Evolutionary conservation across 192 early-diverging fungal genomes (phyloP), one percentile per base, ranked within the genome.

Genomic region (Powellomyces hirtus): DNA sequence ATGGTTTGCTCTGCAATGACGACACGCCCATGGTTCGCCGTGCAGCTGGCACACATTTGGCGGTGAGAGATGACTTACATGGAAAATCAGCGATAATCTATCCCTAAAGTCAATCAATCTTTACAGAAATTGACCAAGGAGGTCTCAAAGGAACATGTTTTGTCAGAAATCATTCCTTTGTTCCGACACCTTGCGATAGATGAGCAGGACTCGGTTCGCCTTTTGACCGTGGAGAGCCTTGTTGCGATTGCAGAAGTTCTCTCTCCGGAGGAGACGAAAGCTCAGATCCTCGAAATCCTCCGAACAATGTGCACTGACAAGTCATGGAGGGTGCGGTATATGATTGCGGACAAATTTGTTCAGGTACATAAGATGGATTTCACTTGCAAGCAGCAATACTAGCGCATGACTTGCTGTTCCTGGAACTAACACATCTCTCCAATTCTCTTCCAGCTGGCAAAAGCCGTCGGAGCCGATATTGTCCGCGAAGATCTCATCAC

Each of bases 21-120:
- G 94, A 94, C 50, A 97, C 94, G 35, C 97, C 97, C 14, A 99
- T 99, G 97, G 96, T 97, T 64, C 88, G 96, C 66, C 88, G 97
- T 63, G 92, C 95, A 0, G 92, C 95, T 29, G 92, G 94, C 22
- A 92, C 91, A 29, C 84, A 91, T 66, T 75, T 95, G 22, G 78
- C 84, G 35, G 92, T 92, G 83, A 77, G 83, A 44, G 5, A 6
- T 49, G 46, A 2, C n/a, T n/a, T n/a, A n/a, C n/a, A n/a, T n/a
- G n/a, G n/a, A n/a, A n/a, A n/a, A n/a, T n/a, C n/a, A n/a, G n/a
- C n/a, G n/a, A n/a, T n/a, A n/a, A n/a, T n/a, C n/a, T n/a, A n/a
- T 16, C 53, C 53, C 5, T 31, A 5, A 29, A 16, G 27, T 56
- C 29, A 56, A 31, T 30, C 26, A 16, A 18, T 4, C 20, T 40